Evolutionary conservation across 345 rosid species (phyloP).

Genomic region (Punica granatum): DNA sequence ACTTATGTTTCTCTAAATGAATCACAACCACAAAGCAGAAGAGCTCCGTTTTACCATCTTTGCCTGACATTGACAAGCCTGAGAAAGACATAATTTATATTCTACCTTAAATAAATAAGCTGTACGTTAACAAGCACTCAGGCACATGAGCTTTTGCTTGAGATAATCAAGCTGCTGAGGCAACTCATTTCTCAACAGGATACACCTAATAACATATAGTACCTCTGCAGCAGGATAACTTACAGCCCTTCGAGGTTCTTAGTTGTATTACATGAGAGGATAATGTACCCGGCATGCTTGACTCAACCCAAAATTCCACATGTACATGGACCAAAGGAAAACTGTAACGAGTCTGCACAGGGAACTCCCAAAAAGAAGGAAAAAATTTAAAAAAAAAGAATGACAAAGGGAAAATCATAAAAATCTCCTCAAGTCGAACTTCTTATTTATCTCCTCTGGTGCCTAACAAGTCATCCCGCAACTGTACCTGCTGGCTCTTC

Average conservation of each 20-base stretch:
- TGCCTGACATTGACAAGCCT: background rate
- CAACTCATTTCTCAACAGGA: conserved; percentile 13
- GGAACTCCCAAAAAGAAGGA: background rate
- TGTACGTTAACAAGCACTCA: background rate
- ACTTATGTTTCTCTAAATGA: no score
- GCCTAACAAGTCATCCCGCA: conserved; percentile 18
- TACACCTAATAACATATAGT: background rate
- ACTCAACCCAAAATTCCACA: conserved; percentile 3
- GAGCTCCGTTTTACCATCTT: no score
- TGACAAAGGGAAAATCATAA: no score
- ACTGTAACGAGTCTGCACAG: background rate
- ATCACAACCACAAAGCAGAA: no score
- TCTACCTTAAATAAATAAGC: background rate
- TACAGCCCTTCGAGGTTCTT: conserved; percentile 7
- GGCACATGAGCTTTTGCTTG: background rate
- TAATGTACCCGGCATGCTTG: conserved; percentile 18
- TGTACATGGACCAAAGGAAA: conserved; percentile 6
- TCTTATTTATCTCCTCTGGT: conserved; percentile 1
- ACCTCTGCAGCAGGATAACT: conserved; percentile 13
- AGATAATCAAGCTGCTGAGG: conserved; percentile 16
- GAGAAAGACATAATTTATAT: background rate
- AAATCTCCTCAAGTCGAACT: background rate
- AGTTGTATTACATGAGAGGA: conserved; percentile 15
- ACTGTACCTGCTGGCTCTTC: conserved; percentile 18
- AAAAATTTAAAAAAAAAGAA: background rate